Evolutionary conservation across 768 basidiomycete genomes (phyloP).

Genomic region (Rhizopogon rudus): DNA sequence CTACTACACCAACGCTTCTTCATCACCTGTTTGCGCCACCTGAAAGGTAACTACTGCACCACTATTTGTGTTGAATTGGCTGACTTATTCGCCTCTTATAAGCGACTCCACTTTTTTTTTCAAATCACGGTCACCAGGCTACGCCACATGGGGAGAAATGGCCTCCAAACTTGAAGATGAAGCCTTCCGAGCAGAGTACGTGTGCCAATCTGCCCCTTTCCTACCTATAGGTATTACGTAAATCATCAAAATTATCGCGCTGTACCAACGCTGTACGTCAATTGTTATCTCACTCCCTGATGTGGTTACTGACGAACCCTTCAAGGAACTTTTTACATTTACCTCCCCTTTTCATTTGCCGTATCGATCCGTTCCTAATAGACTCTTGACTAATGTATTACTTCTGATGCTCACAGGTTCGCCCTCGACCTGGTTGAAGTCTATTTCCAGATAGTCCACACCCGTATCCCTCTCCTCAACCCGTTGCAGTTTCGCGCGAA

Average conservation of each 20-base stretch:
- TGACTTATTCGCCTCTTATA: conserved; percentile 9
- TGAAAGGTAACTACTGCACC: conserved; percentile 43
- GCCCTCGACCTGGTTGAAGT: conserved; percentile 92
- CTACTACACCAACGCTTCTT: conserved; percentile 63
- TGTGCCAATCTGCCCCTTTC: conserved; percentile 30
- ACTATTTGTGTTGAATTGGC: conserved; percentile 10
- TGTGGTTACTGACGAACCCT: conserved; percentile 13
- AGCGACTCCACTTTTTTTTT: conserved; percentile 36
- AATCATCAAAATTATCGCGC: conserved; percentile 14
- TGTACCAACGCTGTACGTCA: conserved; percentile 23
- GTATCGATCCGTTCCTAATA: conserved; percentile 17
- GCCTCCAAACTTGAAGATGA: conserved; percentile 71
- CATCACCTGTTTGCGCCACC: conserved; percentile 74
- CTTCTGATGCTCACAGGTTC: conserved; percentile 49
- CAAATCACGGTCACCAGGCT: conserved; percentile 40
- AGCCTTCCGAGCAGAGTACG: conserved; percentile 78
- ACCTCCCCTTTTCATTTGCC: conserved; percentile 20
- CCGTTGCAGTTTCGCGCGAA: conserved; percentile 75
- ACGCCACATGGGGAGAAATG: conserved; percentile 70
- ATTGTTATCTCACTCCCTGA: conserved; percentile 9
- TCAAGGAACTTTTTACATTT: conserved; percentile 11
- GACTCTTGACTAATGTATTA: conserved; percentile 6
- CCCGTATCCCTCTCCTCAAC: conserved; percentile 83
- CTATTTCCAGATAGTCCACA: conserved; percentile 90
- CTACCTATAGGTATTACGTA: conserved; percentile 24